Base-by-base conservation (phyloP, 129 eudicot species). In the Rutidosis leptorrhynchoides region DNA sequence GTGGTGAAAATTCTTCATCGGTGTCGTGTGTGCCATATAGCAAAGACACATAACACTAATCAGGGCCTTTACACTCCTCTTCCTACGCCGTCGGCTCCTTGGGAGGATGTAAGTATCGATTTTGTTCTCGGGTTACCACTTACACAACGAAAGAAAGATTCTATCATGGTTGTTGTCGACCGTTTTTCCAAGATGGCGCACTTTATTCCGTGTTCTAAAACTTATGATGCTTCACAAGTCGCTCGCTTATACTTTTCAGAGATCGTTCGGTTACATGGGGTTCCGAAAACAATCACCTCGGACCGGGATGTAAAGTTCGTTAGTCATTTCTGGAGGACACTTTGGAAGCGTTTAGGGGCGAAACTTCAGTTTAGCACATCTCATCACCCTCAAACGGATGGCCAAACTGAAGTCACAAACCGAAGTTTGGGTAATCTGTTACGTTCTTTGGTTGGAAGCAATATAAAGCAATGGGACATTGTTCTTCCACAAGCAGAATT, bases 61-160 rank as follows among this genome's bases (percentile, higher is more conserved):
- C 57, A 51, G 25, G 57, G 57, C 25, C 57, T 51, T 51, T 51
- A 51, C 25, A 51, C 57, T 17, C 57, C 57, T 51, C 57, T 51
- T 19, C 57, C 57, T 17, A 51, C 25, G 25, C 25, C 57, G 25
- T 2, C 25, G 0, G 57, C 7, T 19, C 57, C 57, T 1, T 51
- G 57, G 57, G 57, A 51, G 25, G 57, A 51, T 51, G 57, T 51
- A 17, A 51, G 57, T 51, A 51, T 51, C 25, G 25, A 51, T 51
- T 51, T 51, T 51, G 57, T 51, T 51, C 25, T 28, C 30, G 30
- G 30, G 30, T 28, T 28, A 28, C 30, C 30, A 28, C 30, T 28
- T 28, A 28, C 30, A n/a, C 25, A 24, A 24, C 8, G 57, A 51
- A 51, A 51, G 57, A 51, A 51, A 51, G 23, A 51, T 19, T 51